Evolutionary conservation across 768 basidiomycete genomes (phyloP).

Genomic region (Leucocoprinus leucothites): DNA sequence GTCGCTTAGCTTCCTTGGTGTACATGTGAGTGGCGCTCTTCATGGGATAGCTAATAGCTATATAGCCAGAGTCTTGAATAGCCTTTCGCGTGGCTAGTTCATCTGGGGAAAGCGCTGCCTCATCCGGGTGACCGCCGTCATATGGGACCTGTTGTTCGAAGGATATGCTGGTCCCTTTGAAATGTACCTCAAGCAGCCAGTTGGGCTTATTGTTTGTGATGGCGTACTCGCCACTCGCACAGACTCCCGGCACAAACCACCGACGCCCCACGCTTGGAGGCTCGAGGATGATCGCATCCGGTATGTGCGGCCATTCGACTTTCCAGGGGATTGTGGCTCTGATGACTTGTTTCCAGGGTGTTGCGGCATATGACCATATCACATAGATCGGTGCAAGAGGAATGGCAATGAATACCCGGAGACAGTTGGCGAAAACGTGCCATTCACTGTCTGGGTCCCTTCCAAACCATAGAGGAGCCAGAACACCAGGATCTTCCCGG

Average conservation of each 20-base stretch:
- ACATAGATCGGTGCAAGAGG: background rate
- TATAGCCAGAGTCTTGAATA: background rate
- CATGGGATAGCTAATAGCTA: constrained; percentile 8
- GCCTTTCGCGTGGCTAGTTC: background rate
- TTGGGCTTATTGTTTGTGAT: constrained; percentile 1
- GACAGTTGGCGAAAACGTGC: background rate
- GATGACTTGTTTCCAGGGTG: background rate
- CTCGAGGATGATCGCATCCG: constrained; percentile 3
- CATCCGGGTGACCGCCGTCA: background rate
- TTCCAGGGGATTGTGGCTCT: background rate
- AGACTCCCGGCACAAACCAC: background rate
- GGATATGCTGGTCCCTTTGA: background rate
- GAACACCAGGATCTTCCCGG: constrained; percentile 4
- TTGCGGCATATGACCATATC: background rate
- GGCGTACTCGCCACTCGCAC: constrained; percentile 1
- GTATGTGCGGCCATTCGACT: background rate
- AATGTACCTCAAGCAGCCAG: constrained; percentile 3
- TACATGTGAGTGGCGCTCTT: background rate
- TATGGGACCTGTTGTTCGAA: background rate
- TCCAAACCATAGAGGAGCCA: constrained; percentile 8
- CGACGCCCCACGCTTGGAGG: constrained; percentile 4
- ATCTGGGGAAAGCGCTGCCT: background rate
- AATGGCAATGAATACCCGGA: constrained; percentile 1
- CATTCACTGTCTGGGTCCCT: background rate
- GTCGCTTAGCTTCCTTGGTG: background rate